Evolutionary conservation across 2,329 filamentous ascomycete species (phyloP).

Genomic region (Paecilomyces dactylethromorphus): DNA sequence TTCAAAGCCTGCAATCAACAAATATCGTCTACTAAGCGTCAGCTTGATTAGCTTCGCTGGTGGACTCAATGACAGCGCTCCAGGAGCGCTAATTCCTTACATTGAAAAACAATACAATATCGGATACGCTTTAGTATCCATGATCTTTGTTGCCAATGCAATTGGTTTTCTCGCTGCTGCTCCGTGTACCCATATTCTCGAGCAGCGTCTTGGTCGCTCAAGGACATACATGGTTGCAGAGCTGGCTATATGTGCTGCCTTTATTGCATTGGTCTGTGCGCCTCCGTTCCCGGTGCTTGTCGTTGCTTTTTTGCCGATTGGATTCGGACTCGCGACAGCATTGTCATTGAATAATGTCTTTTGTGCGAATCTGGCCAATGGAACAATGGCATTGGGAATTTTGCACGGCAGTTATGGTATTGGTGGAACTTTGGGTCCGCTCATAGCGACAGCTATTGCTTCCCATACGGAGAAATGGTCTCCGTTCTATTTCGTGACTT

Average conservation of each 20-base stretch:
- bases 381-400: constrained; percentile 42
- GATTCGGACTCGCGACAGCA: constrained; percentile 45
- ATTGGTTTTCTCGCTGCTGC: constrained; percentile 70
- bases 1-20: constrained; percentile 52
- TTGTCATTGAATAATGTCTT: constrained; percentile 53
- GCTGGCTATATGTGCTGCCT: constrained; percentile 56
- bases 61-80: constrained; percentile 67
- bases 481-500: constrained; percentile 64
- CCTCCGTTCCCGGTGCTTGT: constrained; percentile 67
- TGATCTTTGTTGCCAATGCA: constrained; percentile 76
- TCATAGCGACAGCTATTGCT: constrained; percentile 68
- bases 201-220: constrained; percentile 58
- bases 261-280: constrained; percentile 57
- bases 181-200: constrained; percentile 58
- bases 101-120: constrained; percentile 71
- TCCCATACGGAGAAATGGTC: constrained; percentile 59
- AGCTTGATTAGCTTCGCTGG: constrained; percentile 62
- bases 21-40: constrained; percentile 58
- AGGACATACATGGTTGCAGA: constrained; percentile 53
- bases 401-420: constrained; percentile 44
- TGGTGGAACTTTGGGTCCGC: constrained; percentile 58
- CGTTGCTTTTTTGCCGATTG: constrained; percentile 60
- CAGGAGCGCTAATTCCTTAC: constrained; percentile 74
- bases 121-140: constrained; percentile 69
- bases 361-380: constrained; percentile 46